Conservation (phyloP, 306 rosid species). For the Quercus aquifolioides region DNA sequence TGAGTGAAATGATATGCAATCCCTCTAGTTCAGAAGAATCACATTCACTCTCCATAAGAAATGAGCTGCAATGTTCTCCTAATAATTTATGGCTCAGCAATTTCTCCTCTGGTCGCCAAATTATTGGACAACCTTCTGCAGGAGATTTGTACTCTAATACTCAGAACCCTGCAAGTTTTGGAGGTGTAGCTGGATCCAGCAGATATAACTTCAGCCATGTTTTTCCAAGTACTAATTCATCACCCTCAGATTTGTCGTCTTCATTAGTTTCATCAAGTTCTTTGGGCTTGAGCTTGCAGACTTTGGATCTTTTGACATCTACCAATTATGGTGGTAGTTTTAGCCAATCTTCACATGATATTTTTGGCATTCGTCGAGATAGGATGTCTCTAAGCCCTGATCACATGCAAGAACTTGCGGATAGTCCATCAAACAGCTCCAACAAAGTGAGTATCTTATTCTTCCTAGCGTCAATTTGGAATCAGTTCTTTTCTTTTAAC, state of each 20-base stretch:
- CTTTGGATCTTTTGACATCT: constrained; percentile 28
- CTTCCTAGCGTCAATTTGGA: neutral
- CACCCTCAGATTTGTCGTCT: constrained; percentile 21
- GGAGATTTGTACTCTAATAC: neutral
- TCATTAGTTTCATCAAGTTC: constrained; percentile 39
- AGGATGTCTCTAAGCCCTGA: constrained; percentile 20
- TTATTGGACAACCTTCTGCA: constrained; percentile 11
- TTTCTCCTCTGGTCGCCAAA: constrained; percentile 9
- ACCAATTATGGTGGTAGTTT: constrained; percentile 5
- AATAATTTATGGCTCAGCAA: neutral
- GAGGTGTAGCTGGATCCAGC: constrained; percentile 21
- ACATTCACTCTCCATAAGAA: neutral
- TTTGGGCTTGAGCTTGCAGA: constrained; percentile 33
- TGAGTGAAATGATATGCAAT: constrained; percentile 2
- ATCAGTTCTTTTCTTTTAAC: neutral
- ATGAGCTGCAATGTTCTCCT: constrained; percentile 10
- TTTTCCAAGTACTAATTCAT: constrained; percentile 13
- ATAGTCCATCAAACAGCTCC: constrained; percentile 52
- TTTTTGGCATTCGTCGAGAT: constrained; percentile 17
- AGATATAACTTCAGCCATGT: constrained; percentile 15
- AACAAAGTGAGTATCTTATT: constrained; percentile 27
- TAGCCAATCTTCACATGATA: constrained; percentile 13
- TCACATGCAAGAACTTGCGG: constrained; percentile 23
- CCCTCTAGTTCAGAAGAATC: neutral
- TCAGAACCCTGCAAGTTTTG: constrained; percentile 19